Conservation (phyloP, 108 stramenopile genomes). For the Mayamaea pseudoterrestris region DNA sequence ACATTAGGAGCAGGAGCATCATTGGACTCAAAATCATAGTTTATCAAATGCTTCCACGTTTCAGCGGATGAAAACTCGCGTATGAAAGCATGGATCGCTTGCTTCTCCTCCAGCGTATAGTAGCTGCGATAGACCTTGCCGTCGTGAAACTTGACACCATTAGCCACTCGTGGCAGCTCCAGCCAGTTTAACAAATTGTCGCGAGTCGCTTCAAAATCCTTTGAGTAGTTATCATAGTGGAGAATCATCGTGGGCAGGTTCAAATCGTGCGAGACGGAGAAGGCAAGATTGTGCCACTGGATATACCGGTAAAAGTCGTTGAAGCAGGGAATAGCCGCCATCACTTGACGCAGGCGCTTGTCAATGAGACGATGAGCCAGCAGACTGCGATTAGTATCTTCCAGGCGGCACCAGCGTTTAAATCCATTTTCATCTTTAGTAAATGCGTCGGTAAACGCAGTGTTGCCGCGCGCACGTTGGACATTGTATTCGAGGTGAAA, state of each 20-base stretch:
- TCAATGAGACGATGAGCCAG: conserved; percentile 10
- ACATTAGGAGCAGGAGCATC: too few species aligned
- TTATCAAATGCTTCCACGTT: conserved; percentile 4
- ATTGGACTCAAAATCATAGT: conserved; percentile 4
- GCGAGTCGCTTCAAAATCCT: conserved; percentile 25
- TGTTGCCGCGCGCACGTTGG: conserved; percentile 13
- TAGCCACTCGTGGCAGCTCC: conserved; percentile 8
- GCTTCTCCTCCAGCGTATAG: background rate
- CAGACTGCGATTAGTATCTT: too few species aligned
- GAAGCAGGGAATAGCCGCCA: conserved; percentile 34
- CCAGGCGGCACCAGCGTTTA: conserved; percentile 24
- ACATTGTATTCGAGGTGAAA: conserved; percentile 36
- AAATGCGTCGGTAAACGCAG: conserved; percentile 11
- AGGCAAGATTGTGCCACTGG: conserved; percentile 63
- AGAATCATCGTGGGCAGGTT: conserved; percentile 27
- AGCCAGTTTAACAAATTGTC: conserved; percentile 24
- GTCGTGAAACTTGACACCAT: background rate
- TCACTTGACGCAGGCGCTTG: conserved; percentile 10
- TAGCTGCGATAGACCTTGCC: conserved; percentile 10
- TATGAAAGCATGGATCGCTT: conserved; percentile 2
- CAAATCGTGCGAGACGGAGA: conserved; percentile 29
- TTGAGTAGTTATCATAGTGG: conserved; percentile 42
- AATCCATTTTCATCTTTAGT: conserved; percentile 31
- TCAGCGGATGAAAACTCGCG: conserved; percentile 2
- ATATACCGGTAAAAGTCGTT: conserved; percentile 44